These are phyloP conservation scores for Hygrophoropsis aurantiaca DNA, from an alignment of 768 basidiomycete genomes.

Conservation along the genomic window DNA sequence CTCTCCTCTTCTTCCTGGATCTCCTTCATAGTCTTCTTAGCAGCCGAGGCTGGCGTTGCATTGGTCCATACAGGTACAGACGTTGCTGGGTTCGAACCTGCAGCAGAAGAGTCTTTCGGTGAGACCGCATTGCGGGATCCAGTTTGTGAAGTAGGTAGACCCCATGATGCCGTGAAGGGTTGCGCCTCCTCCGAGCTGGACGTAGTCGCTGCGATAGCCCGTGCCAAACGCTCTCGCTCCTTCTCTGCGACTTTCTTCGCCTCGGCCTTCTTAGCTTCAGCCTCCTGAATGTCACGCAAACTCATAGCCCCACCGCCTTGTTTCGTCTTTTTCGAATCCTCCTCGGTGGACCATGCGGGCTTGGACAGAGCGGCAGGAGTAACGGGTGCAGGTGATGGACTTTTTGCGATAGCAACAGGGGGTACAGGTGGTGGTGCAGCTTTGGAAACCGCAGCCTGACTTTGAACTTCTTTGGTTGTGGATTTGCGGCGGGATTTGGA, in stretches of 20 bases:
- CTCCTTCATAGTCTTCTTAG: conserved; percentile 96
- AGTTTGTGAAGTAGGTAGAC: conserved; percentile 80
- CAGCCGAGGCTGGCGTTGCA: conserved; percentile 46
- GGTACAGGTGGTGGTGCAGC: conserved; percentile 6
- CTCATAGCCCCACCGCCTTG: conserved; percentile 50
- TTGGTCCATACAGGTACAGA: conserved; percentile 72
- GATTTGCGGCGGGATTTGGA: conserved; percentile 28
- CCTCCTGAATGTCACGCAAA: conserved; percentile 93
- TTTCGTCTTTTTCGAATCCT: conserved; percentile 62
- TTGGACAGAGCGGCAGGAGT: conserved; percentile 37
- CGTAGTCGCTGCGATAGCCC: conserved; percentile 37
- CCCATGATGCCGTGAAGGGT: conserved; percentile 76
- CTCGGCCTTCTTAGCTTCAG: conserved; percentile 81
- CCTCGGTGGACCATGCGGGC: conserved; percentile 67
- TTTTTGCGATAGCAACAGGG: conserved; percentile 11
- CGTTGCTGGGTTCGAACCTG: conserved; percentile 26
- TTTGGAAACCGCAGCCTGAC: conserved; percentile 20
- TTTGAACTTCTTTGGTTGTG: conserved; percentile 22
- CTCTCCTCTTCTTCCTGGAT: conserved; percentile 97
- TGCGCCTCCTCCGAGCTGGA: conserved; percentile 55
- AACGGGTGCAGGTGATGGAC: conserved; percentile 20
- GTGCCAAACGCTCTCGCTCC: conserved; percentile 63
- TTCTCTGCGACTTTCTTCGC: conserved; percentile 73
- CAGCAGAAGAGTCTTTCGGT: conserved; percentile 42
- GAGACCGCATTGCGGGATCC: conserved; percentile 46